phyloP scores from a whole-genome alignment of 2,329 filamentous ascomycete genomes.

The Colletotrichum spinosum region DNA sequence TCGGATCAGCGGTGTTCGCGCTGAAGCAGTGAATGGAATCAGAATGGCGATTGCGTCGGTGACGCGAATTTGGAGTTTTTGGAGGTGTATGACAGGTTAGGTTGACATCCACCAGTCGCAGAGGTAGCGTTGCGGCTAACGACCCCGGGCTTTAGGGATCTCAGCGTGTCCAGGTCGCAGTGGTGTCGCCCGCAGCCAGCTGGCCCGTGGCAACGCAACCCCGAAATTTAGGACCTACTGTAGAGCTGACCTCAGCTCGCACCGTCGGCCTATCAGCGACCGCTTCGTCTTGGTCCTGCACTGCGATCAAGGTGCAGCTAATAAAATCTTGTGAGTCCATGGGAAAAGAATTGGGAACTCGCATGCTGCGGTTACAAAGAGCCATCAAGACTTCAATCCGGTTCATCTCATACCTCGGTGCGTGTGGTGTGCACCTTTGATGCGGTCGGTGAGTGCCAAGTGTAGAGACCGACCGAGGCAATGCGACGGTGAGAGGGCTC shows the following conservation, averaged over 20 bases:
- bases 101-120: not conserved
- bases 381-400: too few species aligned
- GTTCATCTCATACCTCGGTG: not conserved
- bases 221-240: conserved; percentile 31
- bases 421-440: too few species aligned
- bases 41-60: conserved; percentile 31
- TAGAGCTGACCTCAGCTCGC: conserved; percentile 32
- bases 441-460: too few species aligned
- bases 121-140: conserved; percentile 6
- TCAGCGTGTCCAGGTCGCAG: conserved; percentile 13
- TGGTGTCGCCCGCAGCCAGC: conserved; percentile 1
- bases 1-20: conserved; percentile 24
- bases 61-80: conserved; percentile 37
- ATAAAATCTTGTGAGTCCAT: too few species aligned
- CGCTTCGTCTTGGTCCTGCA: not conserved
- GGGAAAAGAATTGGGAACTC: too few species aligned
- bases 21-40: conserved; percentile 23
- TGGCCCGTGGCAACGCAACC: conserved; percentile 10
- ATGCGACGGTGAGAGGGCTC: not conserved
- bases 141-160: conserved; percentile 17
- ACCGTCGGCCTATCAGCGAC: conserved; percentile 30
- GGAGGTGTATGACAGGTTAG: conserved; percentile 33
- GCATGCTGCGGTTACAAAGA: too few species aligned
- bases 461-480: not conserved
- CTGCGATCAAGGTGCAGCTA: too few species aligned